These are phyloP conservation scores for Hordeum vulgare DNA, from an alignment of 176 grass and related monocot species.

Conservation along the genomic window MorexV3_pseudomolecules_assembly NC_058523.1:466487103-466487602, in stretches of 20 bases:
- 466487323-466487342: background rate
- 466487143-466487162: background rate
- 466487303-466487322: background rate
- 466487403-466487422: background rate
- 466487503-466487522: background rate
- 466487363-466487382: background rate
- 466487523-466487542: background rate
- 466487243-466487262: background rate
- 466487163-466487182: background rate
- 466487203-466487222: background rate
- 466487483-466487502: background rate
- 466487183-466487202: background rate
- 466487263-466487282: background rate
- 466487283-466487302: background rate
- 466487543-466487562: background rate
- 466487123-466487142: background rate
- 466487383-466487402: background rate
- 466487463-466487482: background rate
- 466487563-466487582: background rate
- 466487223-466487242: background rate
- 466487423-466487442: background rate
- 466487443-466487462: conserved; percentile 3
- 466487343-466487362: background rate
- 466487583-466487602: background rate
- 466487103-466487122: background rate